Evolutionary conservation across 345 rosid genomes (phyloP).

Genomic region (Kernera saxatilis): DNA sequence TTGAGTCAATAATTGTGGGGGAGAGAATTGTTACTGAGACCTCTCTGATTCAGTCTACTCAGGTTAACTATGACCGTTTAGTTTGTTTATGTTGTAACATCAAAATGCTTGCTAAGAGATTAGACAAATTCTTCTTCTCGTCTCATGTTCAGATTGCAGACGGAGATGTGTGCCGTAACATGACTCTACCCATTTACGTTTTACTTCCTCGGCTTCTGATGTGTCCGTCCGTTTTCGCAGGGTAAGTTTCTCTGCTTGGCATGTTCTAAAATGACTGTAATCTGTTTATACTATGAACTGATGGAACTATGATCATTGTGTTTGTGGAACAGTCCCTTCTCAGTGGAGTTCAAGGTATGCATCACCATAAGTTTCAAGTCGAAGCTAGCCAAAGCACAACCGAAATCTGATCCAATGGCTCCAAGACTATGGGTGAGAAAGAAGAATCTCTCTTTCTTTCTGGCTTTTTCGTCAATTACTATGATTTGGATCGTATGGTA

Average conservation of each 20-base stretch:
- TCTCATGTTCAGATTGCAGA: conserved; percentile 63
- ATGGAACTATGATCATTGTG: not conserved
- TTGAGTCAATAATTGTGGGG: conserved; percentile 73
- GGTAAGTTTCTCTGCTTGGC: conserved; percentile 42
- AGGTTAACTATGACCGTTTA: conserved; percentile 33
- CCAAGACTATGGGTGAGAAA: conserved; percentile 87
- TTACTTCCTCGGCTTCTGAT: conserved; percentile 82
- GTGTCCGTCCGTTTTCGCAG: conserved; percentile 83
- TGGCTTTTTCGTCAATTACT: not conserved
- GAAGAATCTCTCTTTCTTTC: not conserved
- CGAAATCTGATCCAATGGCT: conserved; percentile 71
- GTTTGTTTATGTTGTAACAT: not conserved
- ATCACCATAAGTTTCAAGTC: conserved; percentile 66
- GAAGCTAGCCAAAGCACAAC: conserved; percentile 52
- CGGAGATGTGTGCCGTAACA: conserved; percentile 72
- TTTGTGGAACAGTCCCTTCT: conserved; percentile 59
- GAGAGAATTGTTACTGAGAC: conserved; percentile 80
- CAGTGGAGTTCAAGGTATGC: conserved; percentile 75
- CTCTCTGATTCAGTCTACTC: conserved; percentile 86
- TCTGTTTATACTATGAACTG: not conserved
- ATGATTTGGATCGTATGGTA: not conserved
- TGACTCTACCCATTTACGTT: conserved; percentile 68
- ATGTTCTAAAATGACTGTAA: too few relatives aligned
- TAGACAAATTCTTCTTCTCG: not conserved
- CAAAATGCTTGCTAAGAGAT: not conserved